These are phyloP conservation scores for Anisodus tanguticus DNA, from an alignment of 257 asterid species.

Conservation along the genomic window DNA sequence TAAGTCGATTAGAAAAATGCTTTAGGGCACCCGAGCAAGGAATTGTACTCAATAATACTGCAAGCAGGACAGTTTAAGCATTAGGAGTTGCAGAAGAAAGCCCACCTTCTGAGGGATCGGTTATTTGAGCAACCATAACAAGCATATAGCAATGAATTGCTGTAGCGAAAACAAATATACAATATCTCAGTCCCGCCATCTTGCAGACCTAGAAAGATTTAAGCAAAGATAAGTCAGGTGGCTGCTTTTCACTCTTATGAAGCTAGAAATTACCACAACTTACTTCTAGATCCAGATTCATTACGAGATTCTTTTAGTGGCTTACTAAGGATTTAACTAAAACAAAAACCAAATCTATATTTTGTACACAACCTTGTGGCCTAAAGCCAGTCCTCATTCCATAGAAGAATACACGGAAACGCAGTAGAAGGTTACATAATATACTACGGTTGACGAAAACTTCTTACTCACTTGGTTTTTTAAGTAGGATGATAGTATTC, in stretches of 20 bases:
- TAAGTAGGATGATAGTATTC: not conserved
- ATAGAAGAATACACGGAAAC: not conserved
- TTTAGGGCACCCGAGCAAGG: not conserved
- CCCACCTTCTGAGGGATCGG: conserved; percentile 41
- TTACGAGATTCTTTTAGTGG: not conserved
- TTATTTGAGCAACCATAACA: conserved; percentile 32
- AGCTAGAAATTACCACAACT: not conserved
- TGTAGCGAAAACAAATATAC: conserved; percentile 22
- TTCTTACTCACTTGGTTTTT: not conserved
- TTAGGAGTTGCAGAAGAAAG: not conserved
- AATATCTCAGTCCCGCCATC: conserved; percentile 29
- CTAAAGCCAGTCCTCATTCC: not conserved
- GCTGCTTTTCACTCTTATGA: not conserved
- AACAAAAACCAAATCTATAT: not conserved
- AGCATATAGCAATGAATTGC: conserved; percentile 29
- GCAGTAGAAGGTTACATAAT: conserved; percentile 21
- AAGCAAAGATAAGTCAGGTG: conserved; percentile 25
- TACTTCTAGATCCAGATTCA: not conserved
- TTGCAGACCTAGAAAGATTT: conserved; percentile 24
- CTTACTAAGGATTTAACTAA: conserved; percentile 20
- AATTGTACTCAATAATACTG: not conserved
- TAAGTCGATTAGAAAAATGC: not conserved
- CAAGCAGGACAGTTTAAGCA: not conserved
- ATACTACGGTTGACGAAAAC: not conserved
- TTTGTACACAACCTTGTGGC: conserved; percentile 25